Evolutionary conservation across 108 stramenopile species (phyloP).

Genomic region (Stephanodiscus triporus): DNA sequence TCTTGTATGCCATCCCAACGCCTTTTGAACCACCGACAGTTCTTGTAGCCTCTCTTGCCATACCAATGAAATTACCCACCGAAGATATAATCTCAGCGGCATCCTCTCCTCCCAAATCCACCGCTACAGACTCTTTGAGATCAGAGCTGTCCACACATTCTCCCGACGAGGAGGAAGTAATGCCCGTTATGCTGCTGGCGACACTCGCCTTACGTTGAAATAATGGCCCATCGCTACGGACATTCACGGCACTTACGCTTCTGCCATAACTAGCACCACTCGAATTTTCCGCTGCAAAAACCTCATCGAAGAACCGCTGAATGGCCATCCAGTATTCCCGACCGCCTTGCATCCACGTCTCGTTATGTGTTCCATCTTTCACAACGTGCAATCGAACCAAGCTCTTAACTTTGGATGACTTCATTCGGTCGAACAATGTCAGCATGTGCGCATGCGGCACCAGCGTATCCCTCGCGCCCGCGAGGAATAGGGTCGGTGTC

Average conservation of each 20-base stretch:
- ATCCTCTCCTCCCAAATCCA: conserved; percentile 41
- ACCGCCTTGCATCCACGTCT: conserved; percentile 92
- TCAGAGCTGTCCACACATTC: background rate
- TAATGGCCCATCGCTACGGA: background rate
- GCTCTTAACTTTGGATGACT: conserved; percentile 26
- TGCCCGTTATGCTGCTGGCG: background rate
- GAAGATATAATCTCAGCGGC: conserved; percentile 42
- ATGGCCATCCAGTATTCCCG: conserved; percentile 70
- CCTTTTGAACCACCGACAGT: conserved; percentile 12
- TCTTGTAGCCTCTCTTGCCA: conserved; percentile 56
- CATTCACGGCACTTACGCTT: conserved; percentile 10
- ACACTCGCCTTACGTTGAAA: conserved; percentile 2
- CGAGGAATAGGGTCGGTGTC: conserved; percentile 83
- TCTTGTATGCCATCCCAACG: conserved; percentile 16
- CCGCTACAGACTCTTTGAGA: conserved; percentile 20
- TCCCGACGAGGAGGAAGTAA: conserved; percentile 4
- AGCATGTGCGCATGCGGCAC: conserved; percentile 94
- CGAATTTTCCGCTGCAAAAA: conserved; percentile 18
- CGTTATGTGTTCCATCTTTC: conserved; percentile 91
- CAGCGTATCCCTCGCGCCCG: conserved; percentile 88
- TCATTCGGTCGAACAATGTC: conserved; percentile 55
- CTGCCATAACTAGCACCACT: conserved; percentile 5
- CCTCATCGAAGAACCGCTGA: conserved; percentile 51
- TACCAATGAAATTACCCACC: conserved; percentile 52
- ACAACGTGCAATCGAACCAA: conserved; percentile 66